Percentiles rank a stretch among this genome's conserved stretches.
Evolutionary conservation across 73 alveolate species (phyloP).

Genomic region (Paramecium sexaurelia): DNA sequence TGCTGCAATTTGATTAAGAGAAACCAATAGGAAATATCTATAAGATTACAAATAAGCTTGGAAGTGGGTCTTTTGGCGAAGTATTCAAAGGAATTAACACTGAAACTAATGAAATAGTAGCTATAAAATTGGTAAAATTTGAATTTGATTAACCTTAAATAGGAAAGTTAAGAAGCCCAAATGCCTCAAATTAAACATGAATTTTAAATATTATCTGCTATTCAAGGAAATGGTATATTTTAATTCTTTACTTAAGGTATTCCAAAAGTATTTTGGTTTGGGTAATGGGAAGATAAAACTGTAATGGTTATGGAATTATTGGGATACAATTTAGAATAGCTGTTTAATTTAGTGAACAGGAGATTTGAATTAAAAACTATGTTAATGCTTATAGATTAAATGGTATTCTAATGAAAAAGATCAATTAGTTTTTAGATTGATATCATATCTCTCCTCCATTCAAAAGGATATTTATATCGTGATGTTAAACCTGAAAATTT

Average conservation of each 20-base stretch:
- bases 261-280: slow-evolving; percentile 84
- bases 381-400: slow-evolving; percentile 76
- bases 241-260: slow-evolving; percentile 66
- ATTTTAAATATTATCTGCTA: not conserved
- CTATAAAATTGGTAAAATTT: slow-evolving; percentile 43
- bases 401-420: slow-evolving; percentile 26
- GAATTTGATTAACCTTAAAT: not conserved
- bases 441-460: slow-evolving; percentile 69
- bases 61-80: slow-evolving; percentile 51
- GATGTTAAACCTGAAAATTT: slow-evolving; percentile 84
- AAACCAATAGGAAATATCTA: not conserved
- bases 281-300: slow-evolving; percentile 82
- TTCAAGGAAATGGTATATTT: slow-evolving; percentile 27
- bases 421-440: slow-evolving; percentile 50
- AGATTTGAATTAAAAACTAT: slow-evolving; percentile 83
- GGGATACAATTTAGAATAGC: slow-evolving; percentile 85
- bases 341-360: slow-evolving; percentile 79
- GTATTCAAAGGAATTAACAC: slow-evolving; percentile 17
- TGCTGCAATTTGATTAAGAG: slow-evolving; percentile 38
- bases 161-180: slow-evolving; percentile 45
- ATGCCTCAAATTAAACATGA: slow-evolving; percentile 55
- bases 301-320: slow-evolving; percentile 89
- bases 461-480: slow-evolving; percentile 75
- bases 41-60: not conserved
- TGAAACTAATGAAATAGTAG: slow-evolving; percentile 30